Conservation (phyloP, 352 stramenopile species). For the Pythium rishiriense region DNA sequence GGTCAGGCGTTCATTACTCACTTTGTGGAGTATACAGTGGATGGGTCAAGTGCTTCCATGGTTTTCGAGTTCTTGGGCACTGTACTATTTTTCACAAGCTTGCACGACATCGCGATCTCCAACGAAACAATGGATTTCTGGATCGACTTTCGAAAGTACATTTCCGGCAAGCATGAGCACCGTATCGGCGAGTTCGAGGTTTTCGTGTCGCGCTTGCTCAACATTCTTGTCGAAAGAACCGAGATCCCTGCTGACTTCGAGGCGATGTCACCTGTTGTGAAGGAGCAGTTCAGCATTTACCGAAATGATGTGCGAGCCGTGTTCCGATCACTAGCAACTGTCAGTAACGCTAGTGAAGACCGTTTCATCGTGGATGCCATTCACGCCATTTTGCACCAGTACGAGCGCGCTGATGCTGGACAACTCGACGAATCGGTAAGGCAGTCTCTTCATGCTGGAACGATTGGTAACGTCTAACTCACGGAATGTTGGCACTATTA, state of each 20-base stretch:
- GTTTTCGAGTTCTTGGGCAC: slow-evolving; percentile 79
- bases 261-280: slow-evolving; percentile 40
- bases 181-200: slow-evolving; percentile 66
- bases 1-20: slow-evolving; percentile 75
- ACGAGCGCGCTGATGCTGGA: slow-evolving; percentile 52
- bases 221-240: slow-evolving; percentile 69
- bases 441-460: not conserved
- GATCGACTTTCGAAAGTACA: slow-evolving; percentile 75
- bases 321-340: slow-evolving; percentile 76
- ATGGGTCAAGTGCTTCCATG: slow-evolving; percentile 54
- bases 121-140: slow-evolving; percentile 86
- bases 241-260: slow-evolving; percentile 65
- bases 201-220: slow-evolving; percentile 71
- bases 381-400: slow-evolving; percentile 71
- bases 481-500: slow-evolving; percentile 11
- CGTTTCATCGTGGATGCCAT: slow-evolving; percentile 79
- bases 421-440: slow-evolving; percentile 28
- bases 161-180: slow-evolving; percentile 77
- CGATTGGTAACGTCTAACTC: not conserved
- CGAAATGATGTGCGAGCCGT: slow-evolving; percentile 74
- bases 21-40: slow-evolving; percentile 78
- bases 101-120: slow-evolving; percentile 64
- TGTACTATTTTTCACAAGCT: slow-evolving; percentile 65
- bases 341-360: slow-evolving; percentile 66
- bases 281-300: slow-evolving; percentile 66